Conservation (phyloP, 371 early-diverging fungal genomes). For the Mucor saturninus region DNA sequence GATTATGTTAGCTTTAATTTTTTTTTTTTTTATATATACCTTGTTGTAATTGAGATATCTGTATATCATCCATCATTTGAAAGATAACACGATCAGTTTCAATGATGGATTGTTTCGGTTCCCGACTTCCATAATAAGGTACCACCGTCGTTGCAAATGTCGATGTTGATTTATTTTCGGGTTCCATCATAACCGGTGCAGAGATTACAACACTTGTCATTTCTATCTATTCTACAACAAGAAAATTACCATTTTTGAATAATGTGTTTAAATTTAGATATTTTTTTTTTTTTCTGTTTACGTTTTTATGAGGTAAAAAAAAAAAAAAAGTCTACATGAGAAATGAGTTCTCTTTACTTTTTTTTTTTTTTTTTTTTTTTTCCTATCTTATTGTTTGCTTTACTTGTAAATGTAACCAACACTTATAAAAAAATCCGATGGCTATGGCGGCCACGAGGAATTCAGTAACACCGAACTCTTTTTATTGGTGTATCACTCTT, state of each 20-base stretch:
- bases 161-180: not conserved
- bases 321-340: not conserved
- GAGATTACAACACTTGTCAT: not conserved
- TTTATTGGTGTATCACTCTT: conserved; percentile 16
- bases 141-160: conserved; percentile 1
- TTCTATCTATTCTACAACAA: not conserved
- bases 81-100: conserved; percentile 26
- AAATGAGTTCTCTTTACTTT: not conserved
- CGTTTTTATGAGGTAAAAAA: not conserved
- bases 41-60: not conserved
- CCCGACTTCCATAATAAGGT: conserved; percentile 29
- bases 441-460: conserved; percentile 18
- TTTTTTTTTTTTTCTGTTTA: not conserved
- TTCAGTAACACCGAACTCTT: conserved; percentile 11
- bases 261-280: not conserved
- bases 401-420: not conserved
- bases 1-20: not conserved
- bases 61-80: conserved; percentile 29
- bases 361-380: not conserved
- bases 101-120: conserved; percentile 17
- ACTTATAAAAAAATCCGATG: not conserved
- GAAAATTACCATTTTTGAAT: not conserved
- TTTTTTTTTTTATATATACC: not conserved
- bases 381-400: too few relatives aligned
- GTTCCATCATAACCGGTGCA: not conserved